Evolutionary conservation across 805 yeast genomes (phyloP).

Genomic region (Novakomyces olei): DNA sequence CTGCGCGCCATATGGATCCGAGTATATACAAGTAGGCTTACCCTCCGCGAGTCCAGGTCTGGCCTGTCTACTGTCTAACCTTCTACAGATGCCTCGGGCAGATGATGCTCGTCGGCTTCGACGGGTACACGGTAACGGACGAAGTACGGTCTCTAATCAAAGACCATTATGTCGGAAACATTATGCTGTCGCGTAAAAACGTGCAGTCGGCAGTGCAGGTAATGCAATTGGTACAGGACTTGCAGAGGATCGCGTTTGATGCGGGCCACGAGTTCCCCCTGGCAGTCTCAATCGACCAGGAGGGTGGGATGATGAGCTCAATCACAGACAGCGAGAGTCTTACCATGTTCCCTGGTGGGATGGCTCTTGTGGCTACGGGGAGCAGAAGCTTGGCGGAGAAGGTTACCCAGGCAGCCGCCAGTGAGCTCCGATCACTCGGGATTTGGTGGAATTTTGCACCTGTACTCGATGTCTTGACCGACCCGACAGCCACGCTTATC

Average conservation of each 20-base stretch:
- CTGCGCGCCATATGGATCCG: too few species aligned
- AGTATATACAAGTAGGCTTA: too few species aligned
- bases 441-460: slow-evolving; percentile 37
- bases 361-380: slow-evolving; percentile 39
- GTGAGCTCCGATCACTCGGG: slow-evolving; percentile 32
- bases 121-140: slow-evolving; percentile 30
- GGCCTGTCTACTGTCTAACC: too few species aligned
- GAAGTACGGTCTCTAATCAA: slow-evolving; percentile 32
- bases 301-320: slow-evolving; percentile 43
- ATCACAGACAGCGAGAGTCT: slow-evolving; percentile 36
- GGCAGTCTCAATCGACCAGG: slow-evolving; percentile 37
- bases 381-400: slow-evolving; percentile 27
- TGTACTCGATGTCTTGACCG: slow-evolving; percentile 37
- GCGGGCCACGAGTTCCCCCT: slow-evolving; percentile 31
- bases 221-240: slow-evolving; percentile 26
- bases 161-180: slow-evolving; percentile 28
- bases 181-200: slow-evolving; percentile 32
- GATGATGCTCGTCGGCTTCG: slow-evolving; percentile 36
- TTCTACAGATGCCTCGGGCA: slow-evolving; percentile 21
- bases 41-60: too few species aligned
- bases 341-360: slow-evolving; percentile 42
- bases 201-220: slow-evolving; percentile 31
- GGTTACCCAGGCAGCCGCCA: slow-evolving; percentile 31
- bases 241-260: slow-evolving; percentile 31
- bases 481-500: slow-evolving; percentile 31